Evolutionary conservation across 164 flowering plant genomes (phyloP), one percentile per base, ranked within the genome.

Genomic region (Hamamelis virginiana): DNA sequence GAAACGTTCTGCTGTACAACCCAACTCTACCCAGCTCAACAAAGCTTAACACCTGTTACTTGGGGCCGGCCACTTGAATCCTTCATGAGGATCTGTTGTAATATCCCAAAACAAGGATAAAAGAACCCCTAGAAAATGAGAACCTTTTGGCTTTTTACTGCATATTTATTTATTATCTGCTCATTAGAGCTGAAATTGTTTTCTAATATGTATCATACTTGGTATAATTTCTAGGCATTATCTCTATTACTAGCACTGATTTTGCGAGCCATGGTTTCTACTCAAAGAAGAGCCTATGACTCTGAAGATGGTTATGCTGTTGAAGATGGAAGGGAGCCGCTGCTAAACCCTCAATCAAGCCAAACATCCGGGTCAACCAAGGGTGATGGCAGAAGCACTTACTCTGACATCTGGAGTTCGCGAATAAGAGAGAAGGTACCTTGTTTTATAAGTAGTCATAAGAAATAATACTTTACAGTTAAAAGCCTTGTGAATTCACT

Each of bases 341-440:
- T 86, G 41, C 73, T 91, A 53, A 76, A 75, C 61, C 72, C 82
- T 16, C 85, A 77, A 70, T 53, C 77, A 46, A 69, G 71, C 73
- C 87, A 78, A 69, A 58, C 83, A 69, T 78, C 86, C 69, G 80
- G 80, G 19, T 76, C 87, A 67, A 74, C 66, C 58, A 83, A 74
- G 56, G 74, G 63, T 14, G 83, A 82, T 55, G 69, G 25, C 50
- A 80, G 80, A 68, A 83, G 66, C 51, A 47, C 55, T 72, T 83
- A 76, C 43, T 70, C 84, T 57, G 90, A 86, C 66, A 74, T 85
- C 23, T 91, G 94, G 94, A 83, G 90, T 74, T 79, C 87, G 51
- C 77, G 90, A 50, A 83, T 89, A 78, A 88, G 92, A 72, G 90
- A 87, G 47, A 91, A 89, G 94, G 97, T 91, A 81, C 52, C 15